Base-by-base conservation (phyloP, 2,329 filamentous ascomycete genomes). In the Trichoderma atroviride region DNA sequence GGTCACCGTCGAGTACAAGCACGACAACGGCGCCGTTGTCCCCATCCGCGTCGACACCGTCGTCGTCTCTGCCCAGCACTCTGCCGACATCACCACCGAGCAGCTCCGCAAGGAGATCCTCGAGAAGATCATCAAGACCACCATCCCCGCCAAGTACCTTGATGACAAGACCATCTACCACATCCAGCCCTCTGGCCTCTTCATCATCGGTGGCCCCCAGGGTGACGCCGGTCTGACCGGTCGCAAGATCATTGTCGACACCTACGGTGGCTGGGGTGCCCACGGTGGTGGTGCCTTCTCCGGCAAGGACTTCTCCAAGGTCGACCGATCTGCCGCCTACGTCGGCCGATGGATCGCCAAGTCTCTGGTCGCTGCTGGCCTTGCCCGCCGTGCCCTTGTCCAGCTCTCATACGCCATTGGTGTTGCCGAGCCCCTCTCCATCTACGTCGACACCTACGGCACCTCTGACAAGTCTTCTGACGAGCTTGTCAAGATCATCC, bases 241-340 rank as follows among this genome's bases (percentile, higher is more conserved):
- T 83, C 94, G 96, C 80, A 99, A 99, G 91, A 99, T 99, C 89
- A 91, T 97, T 75, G 96, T 99, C 82, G 96, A 99, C 86, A 98
- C 96, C 83, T 99, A 99, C 86, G 96, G 96, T 87, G 96, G 96
- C 79, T 98, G 96, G 96, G 96, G 96, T 86, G 96, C 96, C 77
- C 96, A 99, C 88, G 96, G 96, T 88, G 96, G 96, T 88, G 96
- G 96, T 91, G 96, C 96, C 83, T 99, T 99, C 92, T 98, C 96
- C 78, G 96, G 96, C 79, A 99, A 99, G 91, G 96, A 99, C 84
- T 99, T 97, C 90, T 97, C 94, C 89, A 99, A 99, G 90, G 96
- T 99, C 84, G 96, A 99, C 82, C 93, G 96, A 78, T 98, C 96
- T 66, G 96, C 96, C 75, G 96, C 96, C 79, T 99, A 99, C 86